Conservation (phyloP, 2,329 filamentous ascomycete species). For the Phoma sp. region DNA sequence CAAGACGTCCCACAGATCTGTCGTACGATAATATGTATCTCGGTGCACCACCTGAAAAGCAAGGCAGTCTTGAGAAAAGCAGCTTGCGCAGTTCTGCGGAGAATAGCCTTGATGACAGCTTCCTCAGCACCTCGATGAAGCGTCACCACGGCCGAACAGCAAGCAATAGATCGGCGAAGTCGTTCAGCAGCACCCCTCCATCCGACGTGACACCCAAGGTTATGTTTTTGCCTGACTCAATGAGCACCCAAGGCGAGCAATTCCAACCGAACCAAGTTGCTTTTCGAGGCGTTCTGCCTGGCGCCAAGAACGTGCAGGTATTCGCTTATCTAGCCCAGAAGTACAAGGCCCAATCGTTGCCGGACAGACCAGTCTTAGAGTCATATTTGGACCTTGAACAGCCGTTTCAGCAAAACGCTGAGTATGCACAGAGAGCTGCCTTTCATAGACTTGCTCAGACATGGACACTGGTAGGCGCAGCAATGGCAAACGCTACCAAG, state of each 20-base stretch:
- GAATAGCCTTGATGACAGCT: constrained; percentile 62
- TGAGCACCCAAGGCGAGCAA: constrained; percentile 51
- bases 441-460: constrained; percentile 62
- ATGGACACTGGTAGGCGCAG: constrained; percentile 62
- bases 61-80: constrained; percentile 54
- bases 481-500: constrained; percentile 57
- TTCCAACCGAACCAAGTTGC: constrained; percentile 55
- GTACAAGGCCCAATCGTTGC: constrained; percentile 49
- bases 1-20: constrained; percentile 49
- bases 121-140: constrained; percentile 57
- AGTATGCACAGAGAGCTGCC: constrained; percentile 58
- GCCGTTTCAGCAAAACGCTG: constrained; percentile 60
- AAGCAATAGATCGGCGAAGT: constrained; percentile 58
- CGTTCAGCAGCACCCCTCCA: constrained; percentile 61
- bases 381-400: constrained; percentile 45
- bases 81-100: constrained; percentile 61
- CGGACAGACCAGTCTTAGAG: constrained; percentile 47
- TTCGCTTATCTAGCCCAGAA: constrained; percentile 53
- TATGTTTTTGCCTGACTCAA: constrained; percentile 58
- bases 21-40: constrained; percentile 49
- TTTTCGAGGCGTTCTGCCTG: constrained; percentile 56
- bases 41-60: constrained; percentile 51
- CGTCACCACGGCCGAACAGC: constrained; percentile 55
- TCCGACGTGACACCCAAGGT: constrained; percentile 54
- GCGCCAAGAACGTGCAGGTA: constrained; percentile 45